Base-by-base conservation (phyloP, 164 flowering plant species). In the Nelumbo lutea region DNA sequence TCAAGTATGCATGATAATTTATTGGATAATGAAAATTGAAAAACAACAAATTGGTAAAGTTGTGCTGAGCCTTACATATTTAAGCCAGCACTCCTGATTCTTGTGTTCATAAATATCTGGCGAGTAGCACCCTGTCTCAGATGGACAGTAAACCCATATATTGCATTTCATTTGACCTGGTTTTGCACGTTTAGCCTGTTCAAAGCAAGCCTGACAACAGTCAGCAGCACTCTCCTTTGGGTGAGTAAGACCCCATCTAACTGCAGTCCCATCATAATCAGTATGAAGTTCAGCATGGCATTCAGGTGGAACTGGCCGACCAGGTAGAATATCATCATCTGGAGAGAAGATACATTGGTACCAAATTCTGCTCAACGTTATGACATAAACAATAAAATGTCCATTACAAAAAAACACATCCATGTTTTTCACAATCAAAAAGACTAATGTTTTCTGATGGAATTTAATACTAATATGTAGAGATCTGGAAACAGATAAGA, bases 91-190 rank as follows among this genome's bases (percentile, higher is more conserved):
- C 71, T 96, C 99, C 73, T 76, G 81, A 80, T 83, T 74, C 70
- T 85, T 93, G 80, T 96, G 99, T 67, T 89, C 81, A 72, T 93
- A 96, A 57, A 87, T 93, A 80, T 96, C 99, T 4, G 99, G 99
- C 14, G 99, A 96, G 75, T 82, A 78, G 74, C 99, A 96, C 8
- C 99, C 99, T 14, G 68, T 52, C 72, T 89, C 96, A 1, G 86
- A 84, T 8, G 99, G 99, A 77, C 99, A 96, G 80, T 93, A 96
- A 59, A 96, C 99, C 99, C 99, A 96, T 72, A 88, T 78, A 67
- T 93, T 96, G 80, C 99, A 96, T 79, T 79, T 91, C 86, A 59
- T 83, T 72, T 93, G 86, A 52, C 85, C 93, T 6, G 88, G 87
- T 73, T 80, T 87, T 64, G 98, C 97, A 68, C 63, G 59, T 78